Base-by-base conservation (phyloP, 306 rosid genomes). In the Vigna mungo region DNA sequence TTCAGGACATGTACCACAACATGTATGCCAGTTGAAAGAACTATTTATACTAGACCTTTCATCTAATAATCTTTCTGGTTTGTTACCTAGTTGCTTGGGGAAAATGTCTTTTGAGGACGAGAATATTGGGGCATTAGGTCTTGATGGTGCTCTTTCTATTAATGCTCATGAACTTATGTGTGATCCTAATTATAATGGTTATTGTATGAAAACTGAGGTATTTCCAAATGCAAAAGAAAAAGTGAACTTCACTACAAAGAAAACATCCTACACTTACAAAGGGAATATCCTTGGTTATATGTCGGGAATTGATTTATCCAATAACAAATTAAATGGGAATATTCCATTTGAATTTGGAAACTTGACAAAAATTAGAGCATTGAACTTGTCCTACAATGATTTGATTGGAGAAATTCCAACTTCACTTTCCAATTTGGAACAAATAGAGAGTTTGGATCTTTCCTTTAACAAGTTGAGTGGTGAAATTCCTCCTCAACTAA, bases 341-440 rank as follows among this genome's bases (percentile, higher is more conserved):
- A 63, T 78, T 0, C 82, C 82, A 34, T 48, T 0, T 15, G 71
- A 78, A 10, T 62, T 78, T 1, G 71, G 82, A 32, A 51, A 71
- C 39, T 25, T 79, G 48, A 36, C 16, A 16, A 43, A 5, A 52
- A 64, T 51, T 10, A 15, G 7, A 20, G 61, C 2, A 55, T 9
- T 55, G 32, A 55, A 55, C 15, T 55, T 55, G 32, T 55, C 61
- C 2, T 25, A 55, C 11, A 55, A 55, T 55, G 30, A 55, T 21
- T 21, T 55, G 0, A 55, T 11, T 3, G 61, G 61, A 1, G 7
- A 55, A 10, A 55, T 55, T 21, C 61, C 61, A 9, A 6, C 15
- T 21, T 20, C 34, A 21, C 21, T 55, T 1, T 55, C 32, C 7
- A 21, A 55, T 55, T 55, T 55, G 34, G 32, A 10, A 55, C 61